phyloP scores from a whole-genome alignment of 306 rosid genomes.

The Lathyrus sativus region DNA sequence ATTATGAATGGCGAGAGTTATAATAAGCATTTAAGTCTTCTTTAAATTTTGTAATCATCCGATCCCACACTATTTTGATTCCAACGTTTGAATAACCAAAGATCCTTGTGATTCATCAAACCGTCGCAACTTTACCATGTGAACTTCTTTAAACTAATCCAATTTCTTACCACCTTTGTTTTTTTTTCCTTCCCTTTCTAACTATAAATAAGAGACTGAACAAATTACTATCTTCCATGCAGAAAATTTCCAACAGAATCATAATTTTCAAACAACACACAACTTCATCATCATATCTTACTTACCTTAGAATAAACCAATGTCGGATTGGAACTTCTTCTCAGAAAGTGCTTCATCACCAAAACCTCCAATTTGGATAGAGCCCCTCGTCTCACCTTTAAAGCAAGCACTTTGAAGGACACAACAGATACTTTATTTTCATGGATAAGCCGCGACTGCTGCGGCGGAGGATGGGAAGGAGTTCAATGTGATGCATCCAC shows the following conservation, averaged over 20 bases:
- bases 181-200: constrained; percentile 10
- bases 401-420: constrained; percentile 66
- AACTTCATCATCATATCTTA: constrained; percentile 55
- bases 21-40: no score
- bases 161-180: constrained; percentile 34
- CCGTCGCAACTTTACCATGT: constrained; percentile 88
- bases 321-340: constrained; percentile 54
- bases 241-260: constrained; percentile 45
- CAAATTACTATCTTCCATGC: no score
- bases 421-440: constrained; percentile 71
- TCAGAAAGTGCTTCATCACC: constrained; percentile 32
- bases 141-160: constrained; percentile 56
- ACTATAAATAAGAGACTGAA: constrained; percentile 67
- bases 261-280: constrained; percentile 48
- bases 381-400: constrained; percentile 80
- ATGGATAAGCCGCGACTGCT: constrained; percentile 81
- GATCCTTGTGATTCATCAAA: constrained; percentile 90
- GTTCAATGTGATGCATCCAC: constrained; percentile 69
- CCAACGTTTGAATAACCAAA: constrained; percentile 67
- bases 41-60: no score
- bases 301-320: constrained; percentile 60
- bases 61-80: no score
- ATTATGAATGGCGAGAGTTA: no score
- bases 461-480: constrained; percentile 96
- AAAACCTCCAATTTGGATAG: constrained; percentile 68